Conservation (phyloP, 495 filamentous ascomycete species). For the Poronia punctata region DNA sequence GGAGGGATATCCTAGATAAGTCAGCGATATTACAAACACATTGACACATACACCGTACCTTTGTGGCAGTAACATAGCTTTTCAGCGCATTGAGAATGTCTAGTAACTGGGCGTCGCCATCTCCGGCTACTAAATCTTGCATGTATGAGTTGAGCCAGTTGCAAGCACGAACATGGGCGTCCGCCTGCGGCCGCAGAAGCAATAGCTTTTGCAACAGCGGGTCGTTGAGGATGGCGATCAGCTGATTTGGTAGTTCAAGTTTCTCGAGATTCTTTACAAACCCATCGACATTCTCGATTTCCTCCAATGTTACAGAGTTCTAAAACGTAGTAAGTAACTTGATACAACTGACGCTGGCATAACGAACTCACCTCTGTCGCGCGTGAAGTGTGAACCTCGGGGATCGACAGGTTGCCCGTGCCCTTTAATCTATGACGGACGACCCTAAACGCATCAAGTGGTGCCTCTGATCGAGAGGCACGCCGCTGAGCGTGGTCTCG, state of each 20-base stretch:
- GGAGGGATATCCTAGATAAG: slow-evolving; percentile 50
- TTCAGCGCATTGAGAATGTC: slow-evolving; percentile 53
- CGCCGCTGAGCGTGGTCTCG: slow-evolving; percentile 46
- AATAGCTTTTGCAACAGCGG: slow-evolving; percentile 73
- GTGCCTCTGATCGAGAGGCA: slow-evolving; percentile 23
- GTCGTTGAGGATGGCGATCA: slow-evolving; percentile 69
- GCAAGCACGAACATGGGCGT: slow-evolving; percentile 49
- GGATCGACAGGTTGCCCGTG: slow-evolving; percentile 43
- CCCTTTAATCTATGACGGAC: slow-evolving; percentile 40
- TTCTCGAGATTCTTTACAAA: slow-evolving; percentile 72
- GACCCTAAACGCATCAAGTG: slow-evolving; percentile 46
- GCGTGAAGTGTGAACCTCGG: slow-evolving; percentile 66
- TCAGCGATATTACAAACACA: slow-evolving; percentile 14
- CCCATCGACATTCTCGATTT: slow-evolving; percentile 63
- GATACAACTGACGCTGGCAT: background rate
- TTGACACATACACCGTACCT: slow-evolving; percentile 38
- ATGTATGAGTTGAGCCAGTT: slow-evolving; percentile 61
- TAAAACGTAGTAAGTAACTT: slow-evolving; percentile 24
- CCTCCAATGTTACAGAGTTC: slow-evolving; percentile 65
- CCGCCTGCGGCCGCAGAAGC: slow-evolving; percentile 53
- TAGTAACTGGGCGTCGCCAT: slow-evolving; percentile 41
- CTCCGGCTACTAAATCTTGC: slow-evolving; percentile 49
- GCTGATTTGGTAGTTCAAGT: slow-evolving; percentile 74
- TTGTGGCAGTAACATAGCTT: slow-evolving; percentile 55
- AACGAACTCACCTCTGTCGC: slow-evolving; percentile 51